Percentiles rank a stretch among this genome's conserved stretches.
phyloP scores from a whole-genome alignment of 441 rosid genomes.

The Jatropha multifida region DNA sequence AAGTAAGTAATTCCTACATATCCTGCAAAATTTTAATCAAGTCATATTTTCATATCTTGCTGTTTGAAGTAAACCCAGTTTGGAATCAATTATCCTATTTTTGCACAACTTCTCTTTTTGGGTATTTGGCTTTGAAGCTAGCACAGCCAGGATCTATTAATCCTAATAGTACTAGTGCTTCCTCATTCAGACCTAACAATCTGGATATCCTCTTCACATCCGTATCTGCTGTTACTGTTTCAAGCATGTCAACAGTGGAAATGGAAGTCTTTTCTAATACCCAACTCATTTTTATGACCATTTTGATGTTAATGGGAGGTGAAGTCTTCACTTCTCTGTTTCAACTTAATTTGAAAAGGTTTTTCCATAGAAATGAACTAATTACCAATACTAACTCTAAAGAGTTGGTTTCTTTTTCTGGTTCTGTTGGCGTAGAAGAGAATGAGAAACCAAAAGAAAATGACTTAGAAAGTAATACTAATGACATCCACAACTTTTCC shows the following conservation, averaged over 20 bases:
- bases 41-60: not conserved
- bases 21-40: not conserved
- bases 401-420: not conserved
- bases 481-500: not conserved
- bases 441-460: not conserved
- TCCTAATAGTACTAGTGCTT: not conserved
- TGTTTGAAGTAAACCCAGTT: slow-evolving; percentile 22
- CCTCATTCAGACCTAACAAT: slow-evolving; percentile 23
- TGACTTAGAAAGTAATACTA: not conserved
- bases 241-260: slow-evolving; percentile 70
- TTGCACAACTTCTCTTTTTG: slow-evolving; percentile 30
- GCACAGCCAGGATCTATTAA: slow-evolving; percentile 27
- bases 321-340: slow-evolving; percentile 37
- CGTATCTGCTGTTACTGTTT: slow-evolving; percentile 60
- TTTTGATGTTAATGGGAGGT: slow-evolving; percentile 48
- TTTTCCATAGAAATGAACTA: not conserved
- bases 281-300: slow-evolving; percentile 51
- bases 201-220: slow-evolving; percentile 69
- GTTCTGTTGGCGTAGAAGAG: not conserved
- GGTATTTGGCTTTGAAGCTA: slow-evolving; percentile 37
- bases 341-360: slow-evolving; percentile 14
- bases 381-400: not conserved
- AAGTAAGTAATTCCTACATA: too few relatives aligned
- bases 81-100: slow-evolving; percentile 35
- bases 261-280: slow-evolving; percentile 68